Base-by-base conservation (phyloP, 116 monocot species). In the Posidonia oceanica region DNA sequence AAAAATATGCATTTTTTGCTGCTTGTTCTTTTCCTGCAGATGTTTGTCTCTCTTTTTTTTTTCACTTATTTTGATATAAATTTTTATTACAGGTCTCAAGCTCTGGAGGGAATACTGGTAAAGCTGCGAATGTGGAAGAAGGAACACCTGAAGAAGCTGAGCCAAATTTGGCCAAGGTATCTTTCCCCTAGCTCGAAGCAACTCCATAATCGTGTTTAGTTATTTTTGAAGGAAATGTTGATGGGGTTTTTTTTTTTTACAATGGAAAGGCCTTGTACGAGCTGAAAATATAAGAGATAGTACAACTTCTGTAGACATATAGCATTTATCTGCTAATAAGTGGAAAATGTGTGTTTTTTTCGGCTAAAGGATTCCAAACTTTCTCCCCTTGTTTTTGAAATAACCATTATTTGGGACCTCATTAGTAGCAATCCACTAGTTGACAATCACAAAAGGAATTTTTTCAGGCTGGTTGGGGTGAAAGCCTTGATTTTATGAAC, bases 131-230 rank as follows among this genome's bases (percentile, higher is more conserved):
- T 23, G 18, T 65, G 55, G 76, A 76, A 51, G 59, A 29, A 70
- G 54, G 20, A 11, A 29, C 23, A 44, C 12, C 56, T 2, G 70
- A 63, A 57, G 63, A 41, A 53, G 54, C 56, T 16, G 70, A 56
- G 20, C 11, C 64, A 17, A 69, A 71, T 61, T 5, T 56, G 20
- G 23, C 62, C 10, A 76, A 76, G 76, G 76, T 76, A 23, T 6
- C 14, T 4, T 4, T 18, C 21, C 20, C 1, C 14, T 63, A 2
- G 44, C 51, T 59, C 48, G 16, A 62, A 42, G 20, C 61, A 36
- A 36, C 22, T 36, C 3, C 16, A n/a, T 18, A 40, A 18, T 41
- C 14, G 42, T 21, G 39, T 18, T 42, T 39, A 7, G 7, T 18
- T n/a, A 16, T 8, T 40, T 40, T 64, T 4, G 14, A n/a, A 39